Conservation (phyloP, 345 rosid species). For the Eucalyptus rudis region DNA sequence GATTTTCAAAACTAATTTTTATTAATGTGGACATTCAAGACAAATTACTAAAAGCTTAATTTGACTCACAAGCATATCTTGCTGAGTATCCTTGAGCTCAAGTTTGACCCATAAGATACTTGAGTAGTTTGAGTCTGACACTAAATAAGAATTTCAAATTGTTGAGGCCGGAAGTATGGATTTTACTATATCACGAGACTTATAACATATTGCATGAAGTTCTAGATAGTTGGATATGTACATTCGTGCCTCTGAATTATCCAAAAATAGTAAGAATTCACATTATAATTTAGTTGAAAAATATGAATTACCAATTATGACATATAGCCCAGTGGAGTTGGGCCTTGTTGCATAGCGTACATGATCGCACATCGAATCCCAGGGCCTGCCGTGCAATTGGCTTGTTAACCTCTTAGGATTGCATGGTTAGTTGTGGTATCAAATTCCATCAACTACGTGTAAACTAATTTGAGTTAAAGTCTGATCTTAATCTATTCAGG, state of each 20-base stretch:
- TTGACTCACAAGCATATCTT: neutral
- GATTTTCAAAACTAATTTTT: neutral
- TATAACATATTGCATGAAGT: neutral
- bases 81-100: neutral
- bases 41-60: neutral
- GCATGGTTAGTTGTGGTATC: neutral
- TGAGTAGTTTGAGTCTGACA: neutral
- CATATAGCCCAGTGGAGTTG: neutral
- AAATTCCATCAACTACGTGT: no score
- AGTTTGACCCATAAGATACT: neutral
- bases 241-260: neutral
- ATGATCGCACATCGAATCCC: neutral
- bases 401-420: neutral
- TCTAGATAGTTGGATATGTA: neutral
- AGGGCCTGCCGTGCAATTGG: neutral
- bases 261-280: neutral
- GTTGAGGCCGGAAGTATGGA: neutral
- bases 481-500: no score
- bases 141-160: neutral
- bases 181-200: no score
- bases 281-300: neutral
- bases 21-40: neutral
- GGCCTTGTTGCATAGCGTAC: neutral
- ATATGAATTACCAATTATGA: neutral
- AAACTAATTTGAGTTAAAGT: no score